phyloP scores from a whole-genome alignment of 345 rosid species.

The Sonneratia caseolaris region DNA sequence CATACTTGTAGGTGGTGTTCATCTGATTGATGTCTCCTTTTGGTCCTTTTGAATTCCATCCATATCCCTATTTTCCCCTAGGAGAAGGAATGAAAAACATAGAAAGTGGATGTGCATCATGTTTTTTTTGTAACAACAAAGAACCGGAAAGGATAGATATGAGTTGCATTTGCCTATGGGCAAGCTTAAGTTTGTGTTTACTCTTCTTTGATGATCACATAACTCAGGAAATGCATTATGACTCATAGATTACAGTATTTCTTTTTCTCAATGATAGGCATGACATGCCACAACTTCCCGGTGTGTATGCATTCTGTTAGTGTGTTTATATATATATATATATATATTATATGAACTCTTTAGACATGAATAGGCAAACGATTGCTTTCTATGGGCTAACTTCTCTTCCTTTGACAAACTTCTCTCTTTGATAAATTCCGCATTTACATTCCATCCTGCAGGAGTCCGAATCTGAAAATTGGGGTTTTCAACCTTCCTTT shows the following conservation, averaged over 20 bases:
- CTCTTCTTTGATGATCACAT: conserved; percentile 3
- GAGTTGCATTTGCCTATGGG: conserved; percentile 7
- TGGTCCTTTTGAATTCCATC: not conserved
- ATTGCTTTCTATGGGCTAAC: too few relatives aligned
- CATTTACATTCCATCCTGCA: too few relatives aligned
- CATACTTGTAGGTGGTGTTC: not conserved
- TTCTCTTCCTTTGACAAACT: too few relatives aligned
- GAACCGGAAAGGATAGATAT: not conserved
- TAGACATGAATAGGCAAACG: too few relatives aligned
- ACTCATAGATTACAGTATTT: conserved; percentile 1
- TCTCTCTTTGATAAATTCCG: too few relatives aligned
- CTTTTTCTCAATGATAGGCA: conserved; percentile 11
- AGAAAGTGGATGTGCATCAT: not conserved
- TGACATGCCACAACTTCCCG: conserved; percentile 2
- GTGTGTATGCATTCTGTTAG: conserved; percentile 1
- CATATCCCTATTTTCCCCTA: not conserved
- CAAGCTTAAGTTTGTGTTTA: not conserved
- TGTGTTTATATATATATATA: not conserved
- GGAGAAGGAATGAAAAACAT: not conserved
- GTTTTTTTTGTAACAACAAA: not conserved
- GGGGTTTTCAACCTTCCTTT: too few relatives aligned
- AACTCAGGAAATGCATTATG: not conserved
- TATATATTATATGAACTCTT: not conserved
- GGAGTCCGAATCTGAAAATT: too few relatives aligned
- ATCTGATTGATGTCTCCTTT: not conserved